Conservation (phyloP, 257 asterid species). For the Solanum clarkiae region DNA sequence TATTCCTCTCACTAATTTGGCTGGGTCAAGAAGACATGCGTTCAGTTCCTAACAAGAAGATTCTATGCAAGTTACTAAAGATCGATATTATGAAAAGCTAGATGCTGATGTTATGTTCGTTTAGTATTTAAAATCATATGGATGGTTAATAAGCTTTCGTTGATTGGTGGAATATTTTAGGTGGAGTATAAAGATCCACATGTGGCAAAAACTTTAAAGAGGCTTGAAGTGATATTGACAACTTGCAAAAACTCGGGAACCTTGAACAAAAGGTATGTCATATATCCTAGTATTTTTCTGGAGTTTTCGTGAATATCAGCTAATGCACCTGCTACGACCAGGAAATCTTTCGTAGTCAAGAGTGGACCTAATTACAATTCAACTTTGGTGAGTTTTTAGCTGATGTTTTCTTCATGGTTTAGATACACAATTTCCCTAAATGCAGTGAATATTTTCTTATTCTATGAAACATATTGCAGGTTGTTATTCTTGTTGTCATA, state of each 20-base stretch:
- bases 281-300: background rate
- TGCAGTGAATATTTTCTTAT: constrained; percentile 2
- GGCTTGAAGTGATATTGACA: constrained; percentile 53
- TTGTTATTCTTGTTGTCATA: constrained; percentile 40
- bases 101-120: background rate
- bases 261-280: constrained; percentile 21
- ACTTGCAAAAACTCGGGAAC: constrained; percentile 80
- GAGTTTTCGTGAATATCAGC: background rate
- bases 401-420: background rate
- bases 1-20: background rate
- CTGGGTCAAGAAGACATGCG: background rate
- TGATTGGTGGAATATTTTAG: constrained; percentile 12
- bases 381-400: constrained; percentile 35
- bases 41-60: background rate
- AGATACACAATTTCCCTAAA: background rate
- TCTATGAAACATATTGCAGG: constrained; percentile 29
- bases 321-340: constrained; percentile 16
- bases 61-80: background rate
- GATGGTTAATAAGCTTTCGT: background rate
- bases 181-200: constrained; percentile 69
- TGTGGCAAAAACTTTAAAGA: constrained; percentile 52
- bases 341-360: constrained; percentile 58
- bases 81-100: background rate
- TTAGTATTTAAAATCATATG: background rate
- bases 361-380: constrained; percentile 41